Base-by-base conservation (phyloP, 2,329 filamentous ascomycete genomes). In the Dothistroma septosporum region DNA sequence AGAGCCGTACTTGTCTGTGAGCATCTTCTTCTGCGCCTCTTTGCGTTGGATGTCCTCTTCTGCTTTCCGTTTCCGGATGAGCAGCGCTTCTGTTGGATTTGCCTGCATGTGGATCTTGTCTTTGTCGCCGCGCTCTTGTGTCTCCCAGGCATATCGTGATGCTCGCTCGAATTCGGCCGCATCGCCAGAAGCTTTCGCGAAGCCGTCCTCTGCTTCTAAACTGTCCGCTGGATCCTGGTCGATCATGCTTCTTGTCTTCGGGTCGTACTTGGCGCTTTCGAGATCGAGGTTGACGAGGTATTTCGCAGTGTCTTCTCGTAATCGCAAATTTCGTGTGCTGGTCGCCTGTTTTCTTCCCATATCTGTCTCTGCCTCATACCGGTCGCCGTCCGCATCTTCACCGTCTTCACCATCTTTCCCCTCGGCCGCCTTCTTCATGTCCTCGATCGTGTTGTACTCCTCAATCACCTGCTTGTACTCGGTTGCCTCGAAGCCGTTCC, bases 181-280 rank as follows among this genome's bases (percentile, higher is more conserved):
- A 72, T 99, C 94, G 57, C 94, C 94, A 0, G 91, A 92, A 1
- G 87, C 88, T 48, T 88, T 86, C 77, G 96, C 85, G 75, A 96
- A 97, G 50, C 93, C 93, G 69, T 97, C 92, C 70, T 97, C 94
- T 4, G 92, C 92, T 59, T 94, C 93, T 6, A 96, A 77, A 32
- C 88, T 86, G 8, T 92, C 89, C 4, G 9, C 2, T 87, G 88
- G 33, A 87, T 90, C 7, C 85, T 87, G 72, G 12, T 64, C 64
- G 9, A 66, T 53, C 82, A 99, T 91, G 9, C 90, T 88, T 69
- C 94, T 85, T 12, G 92, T 97, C 74, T 99, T 99, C 0, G 94
- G 94, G 72, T 99, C 93, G 77, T 99, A 99, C 75, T 96, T 95
- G 1, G 95, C 94, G 1, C 92, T 97, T 71, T 99, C 94, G 2